Conservation (phyloP, 768 basidiomycete genomes). For the Mycena latifolia region DNA sequence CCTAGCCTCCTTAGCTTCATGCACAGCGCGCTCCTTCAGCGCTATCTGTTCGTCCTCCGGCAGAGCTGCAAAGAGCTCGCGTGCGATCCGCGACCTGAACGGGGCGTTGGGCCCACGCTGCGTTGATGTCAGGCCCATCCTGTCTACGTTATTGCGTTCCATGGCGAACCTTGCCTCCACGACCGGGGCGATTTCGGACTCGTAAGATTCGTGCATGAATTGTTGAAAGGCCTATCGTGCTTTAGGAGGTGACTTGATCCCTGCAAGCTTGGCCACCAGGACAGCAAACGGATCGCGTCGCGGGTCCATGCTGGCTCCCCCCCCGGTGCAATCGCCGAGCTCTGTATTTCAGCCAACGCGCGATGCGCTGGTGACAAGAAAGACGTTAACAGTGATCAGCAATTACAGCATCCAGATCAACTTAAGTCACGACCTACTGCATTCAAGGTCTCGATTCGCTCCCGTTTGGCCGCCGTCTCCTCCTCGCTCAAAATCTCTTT, state of each 20-base stretch:
- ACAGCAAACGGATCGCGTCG: conserved; percentile 4
- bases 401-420: not conserved
- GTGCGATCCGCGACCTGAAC: not conserved
- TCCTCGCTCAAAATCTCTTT: not conserved
- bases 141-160: not conserved
- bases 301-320: not conserved
- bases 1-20: not conserved
- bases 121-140: not conserved
- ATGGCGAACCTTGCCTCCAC: not conserved
- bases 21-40: not conserved
- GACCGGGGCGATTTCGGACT: not conserved
- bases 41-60: not conserved
- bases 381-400: not conserved
- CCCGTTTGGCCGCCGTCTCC: not conserved
- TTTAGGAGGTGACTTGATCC: conserved; percentile 6
- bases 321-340: not conserved
- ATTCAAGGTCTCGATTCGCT: not conserved
- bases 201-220: conserved; percentile 16
- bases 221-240: conserved; percentile 18
- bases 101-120: not conserved
- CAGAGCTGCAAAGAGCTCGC: not conserved
- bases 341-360: not conserved
- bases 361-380: not conserved
- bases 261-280: conserved; percentile 6
- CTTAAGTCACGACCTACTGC: conserved; percentile 4